These are phyloP conservation scores for Sclerotinia spermophila DNA, from an alignment of 2,329 filamentous ascomycete genomes.

Conservation along the genomic window DNA sequence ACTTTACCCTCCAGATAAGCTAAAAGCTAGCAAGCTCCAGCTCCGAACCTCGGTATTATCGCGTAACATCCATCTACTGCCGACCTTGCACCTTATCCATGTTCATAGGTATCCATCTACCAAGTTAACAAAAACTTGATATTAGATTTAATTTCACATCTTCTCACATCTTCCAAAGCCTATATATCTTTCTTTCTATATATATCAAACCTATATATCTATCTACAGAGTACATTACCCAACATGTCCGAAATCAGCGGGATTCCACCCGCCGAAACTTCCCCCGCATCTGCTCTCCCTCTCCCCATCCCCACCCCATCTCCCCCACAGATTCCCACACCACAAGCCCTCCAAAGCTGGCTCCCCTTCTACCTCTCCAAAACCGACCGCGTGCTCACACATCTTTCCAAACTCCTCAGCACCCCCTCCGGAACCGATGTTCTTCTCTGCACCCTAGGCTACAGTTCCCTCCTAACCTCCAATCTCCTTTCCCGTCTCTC, in stretches of 20 bases:
- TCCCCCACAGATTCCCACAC: slow-evolving; percentile 23
- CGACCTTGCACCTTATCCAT: slow-evolving; percentile 4
- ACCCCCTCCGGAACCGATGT: slow-evolving; percentile 68
- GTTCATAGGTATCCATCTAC: slow-evolving; percentile 3
- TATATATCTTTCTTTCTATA: background rate
- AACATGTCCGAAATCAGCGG: slow-evolving; percentile 33
- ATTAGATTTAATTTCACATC: background rate
- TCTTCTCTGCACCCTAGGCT: slow-evolving; percentile 65
- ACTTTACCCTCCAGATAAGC: background rate
- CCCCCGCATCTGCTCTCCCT: slow-evolving; percentile 24
- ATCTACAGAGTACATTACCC: background rate
- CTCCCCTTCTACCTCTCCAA: slow-evolving; percentile 36
- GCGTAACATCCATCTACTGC: slow-evolving; percentile 10
- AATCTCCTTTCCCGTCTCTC: slow-evolving; percentile 51
- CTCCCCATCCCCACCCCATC: slow-evolving; percentile 19
- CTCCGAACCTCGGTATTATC: slow-evolving; percentile 18
- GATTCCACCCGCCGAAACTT: slow-evolving; percentile 26
- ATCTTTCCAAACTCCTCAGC: slow-evolving; percentile 60
- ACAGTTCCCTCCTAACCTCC: slow-evolving; percentile 56
- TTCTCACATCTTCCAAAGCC: background rate
- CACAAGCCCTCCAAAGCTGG: slow-evolving; percentile 31
- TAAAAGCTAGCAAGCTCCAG: slow-evolving; percentile 1
- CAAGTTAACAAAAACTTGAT: background rate
- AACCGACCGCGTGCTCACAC: slow-evolving; percentile 42
- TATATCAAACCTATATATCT: background rate